Evolutionary conservation across 108 stramenopile genomes (phyloP).

Genomic region (Fragilariopsis cylindrus): DNA sequence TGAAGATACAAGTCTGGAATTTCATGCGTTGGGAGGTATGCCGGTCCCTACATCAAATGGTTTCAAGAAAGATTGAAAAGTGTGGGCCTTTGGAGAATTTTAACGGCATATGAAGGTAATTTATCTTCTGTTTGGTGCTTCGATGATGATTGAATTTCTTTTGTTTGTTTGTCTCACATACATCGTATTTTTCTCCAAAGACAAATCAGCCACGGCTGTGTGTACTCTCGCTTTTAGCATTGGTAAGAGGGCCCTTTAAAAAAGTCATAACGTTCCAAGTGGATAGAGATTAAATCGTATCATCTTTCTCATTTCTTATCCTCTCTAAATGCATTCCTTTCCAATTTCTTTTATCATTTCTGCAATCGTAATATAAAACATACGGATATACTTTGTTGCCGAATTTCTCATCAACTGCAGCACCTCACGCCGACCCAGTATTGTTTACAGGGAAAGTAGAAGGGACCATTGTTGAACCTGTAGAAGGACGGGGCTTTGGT

Average conservation of each 20-base stretch:
- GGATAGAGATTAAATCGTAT: neutral
- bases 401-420: conserved; percentile 35
- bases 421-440: conserved; percentile 93
- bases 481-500: conserved; percentile 92
- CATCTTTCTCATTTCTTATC: neutral
- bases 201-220: conserved; percentile 95
- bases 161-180: no score
- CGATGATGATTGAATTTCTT: no score
- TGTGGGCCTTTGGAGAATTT: conserved; percentile 89
- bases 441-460: conserved; percentile 84
- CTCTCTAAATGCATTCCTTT: neutral
- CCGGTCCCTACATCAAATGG: conserved; percentile 99
- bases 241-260: neutral
- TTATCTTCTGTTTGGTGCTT: no score
- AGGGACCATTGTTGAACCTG: conserved; percentile 89
- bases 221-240: conserved; percentile 96
- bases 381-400: no score
- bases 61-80: conserved; percentile 88
- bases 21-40: conserved; percentile 95
- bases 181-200: no score
- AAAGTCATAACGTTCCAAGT: no score
- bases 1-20: conserved; percentile 96
- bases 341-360: no score
- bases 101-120: conserved; percentile 82
- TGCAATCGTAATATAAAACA: no score